These are phyloP conservation scores for Sugiyamaella pinicola DNA, from an alignment of 1,139 yeast genomes.

Conservation along the genomic window DNA sequence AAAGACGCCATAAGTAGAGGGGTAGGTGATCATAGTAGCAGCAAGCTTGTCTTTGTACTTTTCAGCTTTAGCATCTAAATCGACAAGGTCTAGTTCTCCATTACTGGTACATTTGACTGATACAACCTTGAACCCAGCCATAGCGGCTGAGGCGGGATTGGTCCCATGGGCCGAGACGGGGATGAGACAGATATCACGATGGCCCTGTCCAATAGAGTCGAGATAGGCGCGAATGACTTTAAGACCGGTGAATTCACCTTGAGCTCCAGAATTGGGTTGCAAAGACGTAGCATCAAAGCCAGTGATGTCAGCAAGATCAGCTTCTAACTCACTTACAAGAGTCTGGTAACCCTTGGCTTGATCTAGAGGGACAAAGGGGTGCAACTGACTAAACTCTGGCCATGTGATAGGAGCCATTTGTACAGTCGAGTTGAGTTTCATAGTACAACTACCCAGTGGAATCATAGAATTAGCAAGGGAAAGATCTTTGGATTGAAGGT, in stretches of 20 bases:
- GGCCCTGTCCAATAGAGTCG: slow-evolving; percentile 66
- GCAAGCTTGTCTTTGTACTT: slow-evolving; percentile 73
- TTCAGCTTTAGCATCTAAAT: slow-evolving; percentile 71
- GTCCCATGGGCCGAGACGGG: slow-evolving; percentile 99
- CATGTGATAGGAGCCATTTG: slow-evolving; percentile 94
- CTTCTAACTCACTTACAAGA: slow-evolving; percentile 72
- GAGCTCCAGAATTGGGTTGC: slow-evolving; percentile 98
- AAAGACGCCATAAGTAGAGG: slow-evolving; percentile 93
- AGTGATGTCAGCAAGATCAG: slow-evolving; percentile 89
- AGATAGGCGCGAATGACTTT: slow-evolving; percentile 82
- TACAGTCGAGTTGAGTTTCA: slow-evolving; percentile 94
- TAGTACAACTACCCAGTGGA: slow-evolving; percentile 95
- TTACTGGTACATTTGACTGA: slow-evolving; percentile 83
- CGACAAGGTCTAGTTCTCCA: slow-evolving; percentile 84
- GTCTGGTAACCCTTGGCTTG: slow-evolving; percentile 86
- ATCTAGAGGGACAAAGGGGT: slow-evolving; percentile 87
- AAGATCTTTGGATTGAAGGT: slow-evolving; percentile 82
- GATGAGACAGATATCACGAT: slow-evolving; percentile 85
- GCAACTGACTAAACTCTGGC: slow-evolving; percentile 86
- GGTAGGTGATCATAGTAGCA: slow-evolving; percentile 94
- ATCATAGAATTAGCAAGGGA: slow-evolving; percentile 97
- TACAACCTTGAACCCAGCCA: slow-evolving; percentile 93
- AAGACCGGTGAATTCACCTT: slow-evolving; percentile 95
- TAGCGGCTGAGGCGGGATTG: slow-evolving; percentile 97
- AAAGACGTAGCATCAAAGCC: slow-evolving; percentile 90